Percentiles rank a stretch among this genome's conserved stretches.
These are phyloP conservation scores for Wickerhamiella spandovensis DNA, from an alignment of 805 yeast genomes.

Conservation along the genomic window DNA sequence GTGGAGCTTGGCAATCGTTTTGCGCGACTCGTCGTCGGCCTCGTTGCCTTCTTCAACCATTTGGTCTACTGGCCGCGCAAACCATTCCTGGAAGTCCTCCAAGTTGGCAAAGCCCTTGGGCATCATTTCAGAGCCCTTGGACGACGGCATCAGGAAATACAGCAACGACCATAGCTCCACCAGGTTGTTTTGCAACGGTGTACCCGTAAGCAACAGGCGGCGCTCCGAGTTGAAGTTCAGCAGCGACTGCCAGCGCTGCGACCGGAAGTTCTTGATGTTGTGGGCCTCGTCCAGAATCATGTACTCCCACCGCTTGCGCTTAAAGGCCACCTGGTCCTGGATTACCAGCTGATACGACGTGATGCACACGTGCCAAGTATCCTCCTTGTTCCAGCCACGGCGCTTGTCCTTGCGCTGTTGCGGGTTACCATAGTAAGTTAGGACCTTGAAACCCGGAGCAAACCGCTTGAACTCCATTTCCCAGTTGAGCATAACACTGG, in stretches of 20 bases:
- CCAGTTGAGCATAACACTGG: constrained; percentile 96
- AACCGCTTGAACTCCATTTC: constrained; percentile 98
- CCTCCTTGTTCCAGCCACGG: constrained; percentile 94
- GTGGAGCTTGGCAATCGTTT: constrained; percentile 79
- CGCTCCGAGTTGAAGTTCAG: constrained; percentile 87
- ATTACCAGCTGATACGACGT: constrained; percentile 96
- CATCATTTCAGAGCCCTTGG: constrained; percentile 45
- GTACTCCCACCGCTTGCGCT: constrained; percentile 87
- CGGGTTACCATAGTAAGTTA: constrained; percentile 94
- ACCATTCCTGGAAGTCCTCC: constrained; percentile 96
- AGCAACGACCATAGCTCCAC: constrained; percentile 93
- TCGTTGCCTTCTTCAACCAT: constrained; percentile 73
- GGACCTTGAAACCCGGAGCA: constrained; percentile 93
- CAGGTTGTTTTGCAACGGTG: constrained; percentile 89
- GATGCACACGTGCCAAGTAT: constrained; percentile 91
- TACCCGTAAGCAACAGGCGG: constrained; percentile 82
- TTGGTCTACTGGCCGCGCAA: constrained; percentile 92
- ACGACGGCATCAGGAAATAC: constrained; percentile 90
- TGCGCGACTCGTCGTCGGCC: constrained; percentile 52
- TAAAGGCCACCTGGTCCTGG: constrained; percentile 88
- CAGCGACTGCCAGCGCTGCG: constrained; percentile 94
- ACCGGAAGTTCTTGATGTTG: constrained; percentile 88
- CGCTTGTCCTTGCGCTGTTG: constrained; percentile 93
- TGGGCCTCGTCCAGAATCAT: constrained; percentile 98
- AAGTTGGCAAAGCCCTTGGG: constrained; percentile 94